Conservation (phyloP, 2,329 filamentous ascomycete species). For the Diplodia seriata region DNA sequence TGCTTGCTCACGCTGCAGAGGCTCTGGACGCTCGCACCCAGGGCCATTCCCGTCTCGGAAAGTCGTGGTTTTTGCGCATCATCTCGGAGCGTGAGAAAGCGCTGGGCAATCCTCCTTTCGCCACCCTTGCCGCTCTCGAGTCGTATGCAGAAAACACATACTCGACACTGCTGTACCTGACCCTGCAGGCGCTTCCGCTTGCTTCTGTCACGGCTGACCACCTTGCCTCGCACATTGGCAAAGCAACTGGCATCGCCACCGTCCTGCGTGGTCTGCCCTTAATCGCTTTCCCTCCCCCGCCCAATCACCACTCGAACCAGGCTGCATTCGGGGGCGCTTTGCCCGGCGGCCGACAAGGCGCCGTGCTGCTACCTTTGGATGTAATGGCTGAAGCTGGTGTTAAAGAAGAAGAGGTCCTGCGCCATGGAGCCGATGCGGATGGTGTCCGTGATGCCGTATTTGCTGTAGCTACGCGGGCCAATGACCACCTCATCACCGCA, state of each 20-base stretch:
- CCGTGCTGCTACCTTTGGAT: conserved; percentile 83
- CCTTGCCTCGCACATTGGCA: conserved; percentile 92
- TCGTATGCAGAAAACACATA: conserved; percentile 95
- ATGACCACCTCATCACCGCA: conserved; percentile 93
- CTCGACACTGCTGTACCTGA: conserved; percentile 88
- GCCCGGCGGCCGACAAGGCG: conserved; percentile 61
- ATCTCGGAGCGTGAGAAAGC: conserved; percentile 82
- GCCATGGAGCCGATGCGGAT: conserved; percentile 76
- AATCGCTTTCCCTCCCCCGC: conserved; percentile 76
- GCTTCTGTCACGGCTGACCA: conserved; percentile 87
- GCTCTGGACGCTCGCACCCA: conserved; percentile 58
- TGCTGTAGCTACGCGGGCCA: conserved; percentile 87
- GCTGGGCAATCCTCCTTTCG: conserved; percentile 82
- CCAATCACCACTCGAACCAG: conserved; percentile 54
- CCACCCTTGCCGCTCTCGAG: conserved; percentile 75
- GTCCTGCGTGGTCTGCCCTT: conserved; percentile 87
- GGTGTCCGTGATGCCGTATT: conserved; percentile 91
- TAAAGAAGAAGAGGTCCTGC: conserved; percentile 87
- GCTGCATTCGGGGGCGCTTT: conserved; percentile 46
- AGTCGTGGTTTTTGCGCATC: conserved; percentile 68
- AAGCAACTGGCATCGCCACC: conserved; percentile 86
- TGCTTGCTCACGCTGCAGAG: conserved; percentile 76
- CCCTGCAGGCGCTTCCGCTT: conserved; percentile 78
- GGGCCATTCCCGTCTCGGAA: conserved; percentile 60
- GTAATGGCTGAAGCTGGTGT: conserved; percentile 84